phyloP scores from a whole-genome alignment of 31 red algal genomes.

The Asparagopsis taxiformis region DNA sequence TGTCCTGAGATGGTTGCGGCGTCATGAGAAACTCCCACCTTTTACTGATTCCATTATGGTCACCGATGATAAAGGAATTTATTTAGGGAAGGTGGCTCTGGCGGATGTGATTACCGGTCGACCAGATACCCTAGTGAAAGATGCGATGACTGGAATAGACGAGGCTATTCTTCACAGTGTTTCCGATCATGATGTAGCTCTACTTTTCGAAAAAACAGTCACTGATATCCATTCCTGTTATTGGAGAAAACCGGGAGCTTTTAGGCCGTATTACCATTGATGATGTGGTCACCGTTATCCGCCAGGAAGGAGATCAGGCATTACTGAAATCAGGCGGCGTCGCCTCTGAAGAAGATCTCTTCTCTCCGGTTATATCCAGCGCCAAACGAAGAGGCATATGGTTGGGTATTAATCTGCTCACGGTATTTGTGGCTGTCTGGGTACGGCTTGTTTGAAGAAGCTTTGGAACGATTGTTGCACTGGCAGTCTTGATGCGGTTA shows the following conservation, averaged over 20 bases:
- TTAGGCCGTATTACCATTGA: conserved; percentile 15
- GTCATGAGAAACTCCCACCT: too few species aligned
- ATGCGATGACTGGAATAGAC: too few species aligned
- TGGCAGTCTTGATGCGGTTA: background rate
- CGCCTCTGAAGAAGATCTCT: background rate
- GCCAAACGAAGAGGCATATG: background rate
- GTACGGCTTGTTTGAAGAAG: background rate
- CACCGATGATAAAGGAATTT: too few species aligned
- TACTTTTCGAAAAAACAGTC: too few species aligned
- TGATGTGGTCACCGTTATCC: conserved; percentile 5
- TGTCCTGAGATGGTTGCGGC: too few species aligned
- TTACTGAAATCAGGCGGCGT: background rate
- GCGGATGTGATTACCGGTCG: too few species aligned
- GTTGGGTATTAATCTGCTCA: background rate
- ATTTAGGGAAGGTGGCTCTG: too few species aligned
- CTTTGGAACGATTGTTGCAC: background rate
- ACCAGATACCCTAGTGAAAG: too few species aligned
- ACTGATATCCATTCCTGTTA: conserved; percentile 7
- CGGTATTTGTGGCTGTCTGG: background rate
- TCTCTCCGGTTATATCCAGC: background rate
- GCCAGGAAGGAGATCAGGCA: background rate
- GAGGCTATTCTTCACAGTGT: too few species aligned
- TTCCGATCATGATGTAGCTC: too few species aligned
- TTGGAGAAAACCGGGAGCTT: background rate
- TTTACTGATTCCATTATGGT: too few species aligned